Percentiles rank a stretch among this genome's conserved stretches.
Evolutionary conservation across 1,139 yeast species (phyloP).

Genomic region (Saccharomyces hybrid): DNA sequence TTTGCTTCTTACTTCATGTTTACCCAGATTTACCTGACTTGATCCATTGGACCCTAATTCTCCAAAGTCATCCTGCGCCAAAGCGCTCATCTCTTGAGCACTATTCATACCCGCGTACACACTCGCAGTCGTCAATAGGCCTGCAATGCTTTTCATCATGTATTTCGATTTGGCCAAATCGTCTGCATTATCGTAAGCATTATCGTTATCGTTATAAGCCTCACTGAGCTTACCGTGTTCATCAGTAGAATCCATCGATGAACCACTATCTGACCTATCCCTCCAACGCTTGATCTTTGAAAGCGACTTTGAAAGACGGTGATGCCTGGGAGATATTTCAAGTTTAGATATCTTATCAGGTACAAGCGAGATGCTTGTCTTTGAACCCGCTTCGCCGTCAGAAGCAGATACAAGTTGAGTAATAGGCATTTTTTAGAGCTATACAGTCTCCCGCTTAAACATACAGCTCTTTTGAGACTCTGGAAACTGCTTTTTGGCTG

Average conservation of each 20-base stretch:
- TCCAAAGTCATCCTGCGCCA: slow-evolving; percentile 12
- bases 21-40: slow-evolving; percentile 12
- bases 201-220: neutral
- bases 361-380: neutral
- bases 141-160: slow-evolving; percentile 43
- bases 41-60: slow-evolving; percentile 3
- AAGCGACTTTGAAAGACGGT: neutral
- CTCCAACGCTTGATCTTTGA: neutral
- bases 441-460: neutral
- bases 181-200: slow-evolving; percentile 8
- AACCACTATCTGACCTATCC: neutral
- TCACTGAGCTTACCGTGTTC: neutral
- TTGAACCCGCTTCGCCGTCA: neutral
- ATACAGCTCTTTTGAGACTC: neutral
- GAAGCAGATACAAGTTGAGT: neutral
- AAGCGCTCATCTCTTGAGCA: slow-evolving; percentile 21
- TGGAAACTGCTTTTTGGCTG: neutral
- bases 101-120: slow-evolving; percentile 43
- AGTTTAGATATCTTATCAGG: neutral
- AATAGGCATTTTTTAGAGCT: neutral
- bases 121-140: slow-evolving; percentile 45
- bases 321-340: neutral
- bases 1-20: slow-evolving; percentile 6
- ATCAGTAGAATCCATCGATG: neutral
- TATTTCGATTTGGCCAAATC: slow-evolving; percentile 35